phyloP scores from a whole-genome alignment of 352 stramenopile species.

The Bremia lactucae region DNA sequence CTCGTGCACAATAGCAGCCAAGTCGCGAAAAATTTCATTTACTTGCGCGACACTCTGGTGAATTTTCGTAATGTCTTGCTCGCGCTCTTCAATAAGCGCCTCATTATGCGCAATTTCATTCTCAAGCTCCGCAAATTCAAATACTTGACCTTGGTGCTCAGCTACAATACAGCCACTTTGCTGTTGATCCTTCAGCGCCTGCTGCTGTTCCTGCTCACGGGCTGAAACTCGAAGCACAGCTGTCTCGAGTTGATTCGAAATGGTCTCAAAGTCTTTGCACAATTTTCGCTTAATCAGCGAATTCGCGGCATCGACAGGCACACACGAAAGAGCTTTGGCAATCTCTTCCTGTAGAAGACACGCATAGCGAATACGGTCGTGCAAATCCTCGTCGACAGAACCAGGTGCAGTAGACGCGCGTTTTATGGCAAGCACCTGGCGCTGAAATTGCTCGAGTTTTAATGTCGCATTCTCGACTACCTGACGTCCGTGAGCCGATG shows the following conservation, averaged over 20 bases:
- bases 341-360: constrained; percentile 78
- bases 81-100: constrained; percentile 81
- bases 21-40: constrained; percentile 85
- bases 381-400: constrained; percentile 58
- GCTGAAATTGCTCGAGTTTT: constrained; percentile 80
- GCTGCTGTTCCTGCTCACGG: constrained; percentile 51
- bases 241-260: constrained; percentile 61
- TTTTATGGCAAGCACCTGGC: constrained; percentile 72
- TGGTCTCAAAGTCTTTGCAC: constrained; percentile 73
- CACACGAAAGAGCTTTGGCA: constrained; percentile 39
- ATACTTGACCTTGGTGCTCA: constrained; percentile 60
- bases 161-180: constrained; percentile 42
- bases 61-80: constrained; percentile 81
- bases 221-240: constrained; percentile 54
- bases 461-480: constrained; percentile 56
- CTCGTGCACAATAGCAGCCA: constrained; percentile 77
- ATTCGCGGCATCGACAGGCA: constrained; percentile 47
- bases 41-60: constrained; percentile 85
- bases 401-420: constrained; percentile 24
- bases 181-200: constrained; percentile 30
- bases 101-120: constrained; percentile 84
- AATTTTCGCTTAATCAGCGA: constrained; percentile 73
- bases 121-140: constrained; percentile 74
- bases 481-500: constrained; percentile 25
- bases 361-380: constrained; percentile 78